Base-by-base conservation (phyloP, 768 basidiomycete species). In the Bullera alba region DNA sequence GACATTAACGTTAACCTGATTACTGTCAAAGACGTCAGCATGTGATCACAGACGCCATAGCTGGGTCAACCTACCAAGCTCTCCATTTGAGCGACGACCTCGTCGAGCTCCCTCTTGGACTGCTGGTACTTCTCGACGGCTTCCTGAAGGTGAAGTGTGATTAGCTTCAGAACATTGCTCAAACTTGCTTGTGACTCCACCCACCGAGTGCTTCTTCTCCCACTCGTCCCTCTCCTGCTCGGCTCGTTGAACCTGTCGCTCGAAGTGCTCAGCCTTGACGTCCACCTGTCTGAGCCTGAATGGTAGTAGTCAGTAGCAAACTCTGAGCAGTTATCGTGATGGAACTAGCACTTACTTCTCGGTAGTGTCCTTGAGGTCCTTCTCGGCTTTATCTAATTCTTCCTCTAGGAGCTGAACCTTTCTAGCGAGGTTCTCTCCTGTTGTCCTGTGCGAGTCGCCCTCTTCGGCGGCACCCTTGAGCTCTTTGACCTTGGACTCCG, bases 221-320 rank as follows among this genome's bases (percentile, higher is more conserved):
- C 86, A 90, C 34, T 71, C 65, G 71, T 97, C 93, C 44, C 92
- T 83, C 73, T 99, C 95, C 68, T 86, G 82, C 71, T 96, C 92
- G 42, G 81, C 77, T 37, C 86, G 81, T 58, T 82, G 78, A 17
- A 95, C 83, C 70, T 92, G 87, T 42, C 91, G 82, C 75, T 96
- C 93, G 70, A 88, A 95, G 76, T 97, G 90, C 74, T 99, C 95
- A 8, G 93, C 93, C 77, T 96, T 99, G 75, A 97, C 85, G 70
- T 99, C 95, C 50, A 93, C 90, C 69, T 93, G 88, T 56, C 93
- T 79, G 63, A 99, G 79, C 74, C 93, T 97, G 62, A 1, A 30
- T 16, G 12, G 39, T 21, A 28, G 32, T 17, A 50, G 17, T 15
- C 16, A 21, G 22, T 16, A 21, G 8, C 29, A 48, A 22, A 19